Percentiles rank a stretch among this genome's conserved stretches.
These are phyloP conservation scores for Tylopilus cervinicoccineus DNA, from an alignment of 768 basidiomycete species.

Conservation along the genomic window DNA sequence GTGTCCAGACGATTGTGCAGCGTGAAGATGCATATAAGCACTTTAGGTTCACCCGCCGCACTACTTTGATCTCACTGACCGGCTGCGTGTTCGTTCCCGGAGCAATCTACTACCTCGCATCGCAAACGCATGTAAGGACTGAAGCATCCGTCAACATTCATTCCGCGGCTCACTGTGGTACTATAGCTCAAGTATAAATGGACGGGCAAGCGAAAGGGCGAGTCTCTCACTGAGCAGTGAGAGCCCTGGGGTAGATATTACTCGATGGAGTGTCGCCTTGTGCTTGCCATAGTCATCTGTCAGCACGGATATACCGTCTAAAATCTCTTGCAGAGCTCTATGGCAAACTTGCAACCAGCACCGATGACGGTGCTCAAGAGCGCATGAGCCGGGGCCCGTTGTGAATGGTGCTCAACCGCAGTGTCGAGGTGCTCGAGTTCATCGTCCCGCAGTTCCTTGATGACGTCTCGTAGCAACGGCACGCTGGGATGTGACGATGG, in stretches of 20 bases:
- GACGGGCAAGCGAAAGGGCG: constrained; percentile 47
- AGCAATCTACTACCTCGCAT: constrained; percentile 44
- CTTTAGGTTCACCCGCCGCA: constrained; percentile 74
- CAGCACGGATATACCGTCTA: constrained; percentile 32
- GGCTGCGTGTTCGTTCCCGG: constrained; percentile 67
- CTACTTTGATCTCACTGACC: constrained; percentile 55
- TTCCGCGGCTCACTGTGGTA: constrained; percentile 5
- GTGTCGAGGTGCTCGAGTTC: constrained; percentile 93
- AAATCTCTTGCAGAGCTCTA: constrained; percentile 82
- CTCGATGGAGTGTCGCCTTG: constrained; percentile 1
- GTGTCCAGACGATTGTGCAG: constrained; percentile 34
- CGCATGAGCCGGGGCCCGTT: constrained; percentile 89
- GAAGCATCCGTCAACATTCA: constrained; percentile 22
- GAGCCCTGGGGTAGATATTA: neutral
- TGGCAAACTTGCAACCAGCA: constrained; percentile 83
- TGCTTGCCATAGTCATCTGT: neutral
- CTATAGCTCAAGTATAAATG: constrained; percentile 51
- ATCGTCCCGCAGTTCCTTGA: constrained; percentile 87
- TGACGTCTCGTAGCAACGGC: constrained; percentile 63
- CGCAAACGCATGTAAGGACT: constrained; percentile 33
- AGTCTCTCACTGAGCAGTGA: constrained; percentile 35
- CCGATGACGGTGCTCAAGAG: constrained; percentile 83
- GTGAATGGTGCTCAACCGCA: constrained; percentile 83
- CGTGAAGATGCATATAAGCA: constrained; percentile 81
- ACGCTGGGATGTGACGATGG: constrained; percentile 74